Conservation (phyloP, 495 filamentous ascomycete species). For the Tuber microsphaerosporum region DNA sequence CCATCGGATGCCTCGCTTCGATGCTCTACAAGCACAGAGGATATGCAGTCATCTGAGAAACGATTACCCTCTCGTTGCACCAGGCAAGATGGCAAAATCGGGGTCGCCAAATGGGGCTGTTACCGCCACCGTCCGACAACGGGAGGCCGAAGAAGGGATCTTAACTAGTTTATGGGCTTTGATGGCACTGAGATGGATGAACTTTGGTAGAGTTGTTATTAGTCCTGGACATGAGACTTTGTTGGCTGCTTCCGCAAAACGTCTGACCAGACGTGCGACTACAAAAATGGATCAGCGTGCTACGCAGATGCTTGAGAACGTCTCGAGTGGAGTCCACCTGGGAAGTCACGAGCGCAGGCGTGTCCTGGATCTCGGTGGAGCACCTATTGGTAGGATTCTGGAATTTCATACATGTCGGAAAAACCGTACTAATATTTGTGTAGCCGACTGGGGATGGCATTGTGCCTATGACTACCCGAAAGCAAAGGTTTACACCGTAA, state of each 20-base stretch:
- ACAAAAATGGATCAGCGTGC: constrained; percentile 35
- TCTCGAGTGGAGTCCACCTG: constrained; percentile 15
- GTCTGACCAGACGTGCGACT: constrained; percentile 31
- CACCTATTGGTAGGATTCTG: constrained; percentile 37
- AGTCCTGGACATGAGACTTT: constrained; percentile 54
- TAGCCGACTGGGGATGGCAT: constrained; percentile 85
- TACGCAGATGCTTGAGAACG: constrained; percentile 37
- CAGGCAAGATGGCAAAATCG: constrained; percentile 20
- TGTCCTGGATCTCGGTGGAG: constrained; percentile 80
- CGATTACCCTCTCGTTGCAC: constrained; percentile 29
- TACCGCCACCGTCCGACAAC: constrained; percentile 17
- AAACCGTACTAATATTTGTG: constrained; percentile 23
- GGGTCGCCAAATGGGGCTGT: constrained; percentile 13
- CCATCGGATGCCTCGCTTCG: constrained; percentile 75
- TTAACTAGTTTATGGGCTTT: constrained; percentile 40
- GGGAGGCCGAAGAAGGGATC: constrained; percentile 39
- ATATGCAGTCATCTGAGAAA: constrained; percentile 45
- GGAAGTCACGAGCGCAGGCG: constrained; percentile 49
- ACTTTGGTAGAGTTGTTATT: constrained; percentile 62
- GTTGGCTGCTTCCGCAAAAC: constrained; percentile 50
- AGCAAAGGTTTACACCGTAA: constrained; percentile 77
- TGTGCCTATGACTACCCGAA: constrained; percentile 75
- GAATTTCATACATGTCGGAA: constrained; percentile 3
- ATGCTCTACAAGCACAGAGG: constrained; percentile 77
- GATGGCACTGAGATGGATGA: constrained; percentile 41